A percentile compares a stretch with the other conserved stretches of the same genome.
Conservation (phyloP, 208 protist species). For the Acanthamoeba divionensis region DNA sequence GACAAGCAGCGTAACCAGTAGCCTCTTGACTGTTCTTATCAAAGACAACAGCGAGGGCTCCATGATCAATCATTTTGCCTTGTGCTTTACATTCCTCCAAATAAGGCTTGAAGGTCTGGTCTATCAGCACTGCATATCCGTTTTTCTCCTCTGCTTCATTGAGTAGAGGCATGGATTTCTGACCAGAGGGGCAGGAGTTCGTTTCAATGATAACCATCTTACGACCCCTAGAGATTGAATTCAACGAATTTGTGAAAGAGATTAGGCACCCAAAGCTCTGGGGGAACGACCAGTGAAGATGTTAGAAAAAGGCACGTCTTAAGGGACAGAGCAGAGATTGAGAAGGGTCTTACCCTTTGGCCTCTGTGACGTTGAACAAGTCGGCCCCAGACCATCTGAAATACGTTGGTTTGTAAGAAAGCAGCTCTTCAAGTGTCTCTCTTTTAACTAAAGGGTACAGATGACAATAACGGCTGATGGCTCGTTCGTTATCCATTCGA, state of each 20-base stretch:
- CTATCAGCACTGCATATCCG: slow-evolving; percentile 63
- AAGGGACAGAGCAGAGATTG: too few species aligned
- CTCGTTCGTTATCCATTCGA: slow-evolving; percentile 68
- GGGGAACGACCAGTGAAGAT: neutral
- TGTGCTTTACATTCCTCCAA: neutral
- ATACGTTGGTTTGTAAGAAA: slow-evolving; percentile 69
- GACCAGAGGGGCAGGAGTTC: slow-evolving; percentile 77
- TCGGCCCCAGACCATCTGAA: slow-evolving; percentile 72
- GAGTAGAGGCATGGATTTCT: slow-evolving; percentile 74
- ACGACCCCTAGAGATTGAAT: slow-evolving; percentile 46
- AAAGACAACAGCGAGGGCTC: slow-evolving; percentile 77
- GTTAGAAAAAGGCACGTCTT: neutral
- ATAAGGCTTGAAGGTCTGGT: slow-evolving; percentile 52
- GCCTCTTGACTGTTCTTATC: slow-evolving; percentile 81
- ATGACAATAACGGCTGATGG: slow-evolving; percentile 69
- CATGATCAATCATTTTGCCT: slow-evolving; percentile 45
- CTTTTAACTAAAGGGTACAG: slow-evolving; percentile 63
- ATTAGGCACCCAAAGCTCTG: neutral
- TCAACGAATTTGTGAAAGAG: neutral
- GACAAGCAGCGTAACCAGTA: slow-evolving; percentile 61
- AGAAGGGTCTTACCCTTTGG: slow-evolving; percentile 3
- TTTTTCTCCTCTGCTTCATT: slow-evolving; percentile 63
- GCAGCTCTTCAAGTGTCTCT: slow-evolving; percentile 58
- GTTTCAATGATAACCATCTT: slow-evolving; percentile 81
- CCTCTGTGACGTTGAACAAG: slow-evolving; percentile 68